phyloP scores from a whole-genome alignment of 2,329 filamentous ascomycete species.

The Biscogniauxia sp. region DNA sequence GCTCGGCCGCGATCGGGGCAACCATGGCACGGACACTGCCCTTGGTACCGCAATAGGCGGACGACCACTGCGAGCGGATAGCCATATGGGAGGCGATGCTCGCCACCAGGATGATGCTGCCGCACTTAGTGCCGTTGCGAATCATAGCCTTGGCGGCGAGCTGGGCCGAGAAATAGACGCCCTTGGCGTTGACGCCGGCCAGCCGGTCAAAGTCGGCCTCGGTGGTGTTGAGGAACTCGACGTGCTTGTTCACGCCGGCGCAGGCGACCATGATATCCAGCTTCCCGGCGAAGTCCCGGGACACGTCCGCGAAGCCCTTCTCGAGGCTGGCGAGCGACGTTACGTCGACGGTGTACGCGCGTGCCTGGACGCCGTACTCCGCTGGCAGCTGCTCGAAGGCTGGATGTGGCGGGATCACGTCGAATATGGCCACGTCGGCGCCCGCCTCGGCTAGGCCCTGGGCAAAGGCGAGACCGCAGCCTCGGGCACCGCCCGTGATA shows the following conservation, averaged over 20 bases:
- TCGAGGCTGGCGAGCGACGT: slow-evolving; percentile 30
- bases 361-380: slow-evolving; percentile 40
- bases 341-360: slow-evolving; percentile 41
- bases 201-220: slow-evolving; percentile 41
- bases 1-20: slow-evolving; percentile 45
- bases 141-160: slow-evolving; percentile 51
- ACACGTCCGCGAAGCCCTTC: slow-evolving; percentile 28
- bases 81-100: slow-evolving; percentile 53
- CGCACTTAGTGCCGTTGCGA: slow-evolving; percentile 46
- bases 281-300: slow-evolving; percentile 11
- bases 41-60: slow-evolving; percentile 47
- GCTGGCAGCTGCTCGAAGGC: slow-evolving; percentile 40
- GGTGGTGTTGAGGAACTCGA: slow-evolving; percentile 43
- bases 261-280: slow-evolving; percentile 28
- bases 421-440: slow-evolving; percentile 46
- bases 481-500: slow-evolving; percentile 45
- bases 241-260: slow-evolving; percentile 44
- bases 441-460: slow-evolving; percentile 45
- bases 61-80: slow-evolving; percentile 46
- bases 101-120: slow-evolving; percentile 52
- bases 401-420: slow-evolving; percentile 39
- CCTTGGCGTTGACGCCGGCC: slow-evolving; percentile 42
- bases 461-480: slow-evolving; percentile 46
- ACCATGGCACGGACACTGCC: slow-evolving; percentile 47
- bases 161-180: slow-evolving; percentile 46